phyloP scores from a whole-genome alignment of 2,329 filamentous ascomycete genomes.

The Tolypocladium endophyticum region DNA sequence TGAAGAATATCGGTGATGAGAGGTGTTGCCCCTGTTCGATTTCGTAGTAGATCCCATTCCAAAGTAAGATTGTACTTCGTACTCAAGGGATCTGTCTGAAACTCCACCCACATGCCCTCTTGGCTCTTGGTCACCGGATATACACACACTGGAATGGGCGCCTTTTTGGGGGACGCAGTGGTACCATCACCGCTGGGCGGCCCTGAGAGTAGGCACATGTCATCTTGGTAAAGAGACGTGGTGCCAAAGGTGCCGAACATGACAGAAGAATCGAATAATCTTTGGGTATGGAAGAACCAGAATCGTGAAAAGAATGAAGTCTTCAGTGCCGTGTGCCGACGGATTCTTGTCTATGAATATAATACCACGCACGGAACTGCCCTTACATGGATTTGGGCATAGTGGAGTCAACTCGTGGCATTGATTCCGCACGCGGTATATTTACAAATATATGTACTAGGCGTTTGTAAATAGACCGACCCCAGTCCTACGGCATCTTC shows the following conservation, averaged over 20 bases:
- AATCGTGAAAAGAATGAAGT: neutral
- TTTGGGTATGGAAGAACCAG: neutral
- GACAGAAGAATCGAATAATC: neutral
- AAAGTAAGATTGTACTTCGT: conserved; percentile 7
- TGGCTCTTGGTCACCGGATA: conserved; percentile 6
- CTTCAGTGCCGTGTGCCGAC: neutral
- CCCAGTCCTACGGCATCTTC: neutral
- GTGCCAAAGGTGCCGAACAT: neutral
- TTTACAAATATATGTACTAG: neutral
- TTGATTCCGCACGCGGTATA: neutral
- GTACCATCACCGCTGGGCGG: neutral
- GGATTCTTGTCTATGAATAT: neutral
- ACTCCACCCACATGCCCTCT: conserved; percentile 6
- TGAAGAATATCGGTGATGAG: neutral
- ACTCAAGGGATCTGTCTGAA: conserved; percentile 1
- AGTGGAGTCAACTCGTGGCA: neutral
- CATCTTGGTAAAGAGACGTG: neutral
- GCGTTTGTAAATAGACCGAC: neutral
- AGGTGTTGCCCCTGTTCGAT: neutral
- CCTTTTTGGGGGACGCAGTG: too few relatives aligned
- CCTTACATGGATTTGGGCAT: neutral
- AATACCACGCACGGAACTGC: neutral
- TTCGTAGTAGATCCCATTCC: conserved; percentile 2
- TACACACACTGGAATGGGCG: neutral
- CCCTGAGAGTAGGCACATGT: neutral